Evolutionary conservation across 2,329 filamentous ascomycete species (phyloP).

Genomic region (Colletotrichum aenigma): DNA sequence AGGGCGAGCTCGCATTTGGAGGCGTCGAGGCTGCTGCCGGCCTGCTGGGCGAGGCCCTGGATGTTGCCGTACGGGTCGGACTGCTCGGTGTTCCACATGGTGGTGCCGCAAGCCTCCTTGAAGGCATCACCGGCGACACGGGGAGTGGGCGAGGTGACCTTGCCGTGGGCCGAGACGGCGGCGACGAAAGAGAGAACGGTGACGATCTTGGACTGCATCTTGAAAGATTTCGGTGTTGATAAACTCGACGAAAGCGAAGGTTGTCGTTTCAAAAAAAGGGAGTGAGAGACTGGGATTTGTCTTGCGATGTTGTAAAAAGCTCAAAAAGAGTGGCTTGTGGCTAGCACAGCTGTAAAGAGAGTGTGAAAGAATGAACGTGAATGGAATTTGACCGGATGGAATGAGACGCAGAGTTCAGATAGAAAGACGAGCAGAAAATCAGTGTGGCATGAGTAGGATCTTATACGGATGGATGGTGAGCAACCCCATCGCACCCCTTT

Average conservation of each 20-base stretch:
- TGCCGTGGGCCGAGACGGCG: constrained; percentile 25
- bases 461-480: constrained; percentile 5
- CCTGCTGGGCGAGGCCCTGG: constrained; percentile 37
- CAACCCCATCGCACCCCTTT: background rate
- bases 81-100: constrained; percentile 25
- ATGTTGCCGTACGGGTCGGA: constrained; percentile 38
- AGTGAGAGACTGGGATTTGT: background rate
- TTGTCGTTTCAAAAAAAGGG: background rate
- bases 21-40: constrained; percentile 25
- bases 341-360: constrained; percentile 22
- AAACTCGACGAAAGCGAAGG: background rate
- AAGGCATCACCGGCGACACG: constrained; percentile 24
- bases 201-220: constrained; percentile 22
- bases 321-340: constrained; percentile 22
- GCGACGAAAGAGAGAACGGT: constrained; percentile 21
- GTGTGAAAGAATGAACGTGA: constrained; percentile 19
- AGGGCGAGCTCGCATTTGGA: constrained; percentile 39
- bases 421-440: background rate
- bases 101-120: constrained; percentile 25
- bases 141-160: constrained; percentile 20
- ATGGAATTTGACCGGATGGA: constrained; percentile 14
- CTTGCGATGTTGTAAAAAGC: constrained; percentile 9
- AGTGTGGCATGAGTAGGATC: constrained; percentile 1
- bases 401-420: constrained; percentile 12
- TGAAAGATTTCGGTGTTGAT: background rate